Evolutionary conservation across 345 rosid species (phyloP), one percentile per base, ranked within the genome.

Genomic region (Geranium brycei): DNA sequence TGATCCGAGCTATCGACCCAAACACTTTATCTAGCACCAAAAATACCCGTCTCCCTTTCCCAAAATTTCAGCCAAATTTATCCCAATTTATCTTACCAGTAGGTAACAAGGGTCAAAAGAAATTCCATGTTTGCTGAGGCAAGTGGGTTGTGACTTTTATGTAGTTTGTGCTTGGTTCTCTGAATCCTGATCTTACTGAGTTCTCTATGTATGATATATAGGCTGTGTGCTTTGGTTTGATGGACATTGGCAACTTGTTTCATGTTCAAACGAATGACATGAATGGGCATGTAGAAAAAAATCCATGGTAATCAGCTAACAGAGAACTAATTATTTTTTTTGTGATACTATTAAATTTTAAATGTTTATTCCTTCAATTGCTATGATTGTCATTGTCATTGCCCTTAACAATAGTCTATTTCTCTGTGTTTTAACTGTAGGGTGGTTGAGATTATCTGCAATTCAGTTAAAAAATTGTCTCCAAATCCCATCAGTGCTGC

Each of bases 381-480:
- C 31, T 4, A 47, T 10, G 2, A 31, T 61, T 60, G n/a, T 23
- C 55, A 17, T 17, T 62, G 57, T 38, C 53, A 60, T 66, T 71
- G 47, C 65, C 38, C 28, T 23, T 23, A 2, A 73, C 38, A 66
- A 59, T 17, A 30, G 57, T 65, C 41, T 23, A 32, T 60, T 66
- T 66, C 58, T 63, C 35, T 67, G 19, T 72, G 53, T 64, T 28
- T 51, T 68, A 4, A 15, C 55, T 73, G 69, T 82, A 92, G 98
- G 93, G 81, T 81, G 73, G 85, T 82, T 69, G 97, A 92, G 69
- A 80, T 86, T 61, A 79, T 89, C 59, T 84, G 91, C 78, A 64
- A 76, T 58, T 75, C 87, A 18, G 76, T 89, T 55, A 83, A 84
- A 77, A 82, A 81, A 51, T 72, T 81, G 67, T 70, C 83, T 65